Percentiles rank a stretch among this genome's conserved stretches.
Conservation (phyloP, 371 early-diverging fungal species). For the Neoconidiobolus thromboides region DNA sequence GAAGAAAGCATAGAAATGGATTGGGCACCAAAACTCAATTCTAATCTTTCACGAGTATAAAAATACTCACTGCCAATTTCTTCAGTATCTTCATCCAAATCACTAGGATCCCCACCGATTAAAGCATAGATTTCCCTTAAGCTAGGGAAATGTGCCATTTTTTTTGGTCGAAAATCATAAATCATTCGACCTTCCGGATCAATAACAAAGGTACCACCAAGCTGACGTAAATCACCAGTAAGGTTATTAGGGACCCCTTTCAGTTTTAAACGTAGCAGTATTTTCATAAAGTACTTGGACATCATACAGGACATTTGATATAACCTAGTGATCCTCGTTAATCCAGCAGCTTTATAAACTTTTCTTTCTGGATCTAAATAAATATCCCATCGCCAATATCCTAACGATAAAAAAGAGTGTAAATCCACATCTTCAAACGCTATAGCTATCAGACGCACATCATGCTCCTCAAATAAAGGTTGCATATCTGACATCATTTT, state of each 20-base stretch:
- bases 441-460: background rate
- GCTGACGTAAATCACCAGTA: background rate
- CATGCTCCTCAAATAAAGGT: background rate
- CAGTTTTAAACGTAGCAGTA: background rate
- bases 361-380: background rate
- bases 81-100: background rate
- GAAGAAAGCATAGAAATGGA: too few species aligned
- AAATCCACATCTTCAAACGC: conserved; percentile 4
- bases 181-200: background rate
- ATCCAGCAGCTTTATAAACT: background rate
- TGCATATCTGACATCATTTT: background rate
- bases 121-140: background rate
- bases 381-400: conserved; percentile 6
- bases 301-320: background rate
- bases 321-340: background rate
- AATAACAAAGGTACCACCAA: conserved; percentile 1
- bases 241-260: background rate
- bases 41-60: too few species aligned
- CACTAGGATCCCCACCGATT: background rate
- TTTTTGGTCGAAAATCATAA: background rate
- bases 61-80: too few species aligned
- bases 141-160: background rate
- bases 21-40: too few species aligned
- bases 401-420: background rate
- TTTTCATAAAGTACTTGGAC: background rate